Percentiles rank a stretch among this genome's conserved stretches.
Conservation (phyloP, 306 rosid genomes). For the Quercus ilex region DNA sequence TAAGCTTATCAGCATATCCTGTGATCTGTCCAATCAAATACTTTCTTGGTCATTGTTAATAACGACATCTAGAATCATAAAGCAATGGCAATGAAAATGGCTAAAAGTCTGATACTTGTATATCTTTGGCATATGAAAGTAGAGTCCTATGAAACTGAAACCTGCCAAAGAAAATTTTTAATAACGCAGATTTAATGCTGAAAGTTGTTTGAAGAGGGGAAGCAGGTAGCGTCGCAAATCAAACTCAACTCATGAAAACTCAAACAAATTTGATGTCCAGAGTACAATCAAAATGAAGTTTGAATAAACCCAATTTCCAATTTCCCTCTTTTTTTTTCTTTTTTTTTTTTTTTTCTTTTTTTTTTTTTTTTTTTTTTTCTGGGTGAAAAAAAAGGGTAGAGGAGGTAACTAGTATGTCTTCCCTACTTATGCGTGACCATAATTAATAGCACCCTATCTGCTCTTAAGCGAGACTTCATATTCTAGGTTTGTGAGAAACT, state of each 20-base stretch:
- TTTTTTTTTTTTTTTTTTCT: no score
- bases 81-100: neutral
- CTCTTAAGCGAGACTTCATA: no score
- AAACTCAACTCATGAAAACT: neutral
- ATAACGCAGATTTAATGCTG: neutral
- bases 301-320: neutral
- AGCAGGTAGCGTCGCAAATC: neutral
- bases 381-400: no score
- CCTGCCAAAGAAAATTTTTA: neutral
- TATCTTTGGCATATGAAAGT: no score
- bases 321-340: no score
- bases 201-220: neutral
- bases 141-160: neutral
- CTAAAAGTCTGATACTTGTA: neutral
- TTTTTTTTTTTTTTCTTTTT: no score
- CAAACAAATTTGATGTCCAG: neutral
- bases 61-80: neutral
- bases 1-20: constrained; percentile 65
- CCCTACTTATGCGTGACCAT: no score
- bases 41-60: neutral
- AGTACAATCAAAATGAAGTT: neutral
- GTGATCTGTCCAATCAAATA: constrained; percentile 20
- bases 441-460: no score
- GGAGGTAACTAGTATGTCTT: rapidly evolving
- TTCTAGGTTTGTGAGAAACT: rapidly evolving